A percentile compares a stretch with the other conserved stretches of the same genome.
Evolutionary conservation across 305 asterid species (phyloP).

Genomic region (Fraxinus dipetala): DNA sequence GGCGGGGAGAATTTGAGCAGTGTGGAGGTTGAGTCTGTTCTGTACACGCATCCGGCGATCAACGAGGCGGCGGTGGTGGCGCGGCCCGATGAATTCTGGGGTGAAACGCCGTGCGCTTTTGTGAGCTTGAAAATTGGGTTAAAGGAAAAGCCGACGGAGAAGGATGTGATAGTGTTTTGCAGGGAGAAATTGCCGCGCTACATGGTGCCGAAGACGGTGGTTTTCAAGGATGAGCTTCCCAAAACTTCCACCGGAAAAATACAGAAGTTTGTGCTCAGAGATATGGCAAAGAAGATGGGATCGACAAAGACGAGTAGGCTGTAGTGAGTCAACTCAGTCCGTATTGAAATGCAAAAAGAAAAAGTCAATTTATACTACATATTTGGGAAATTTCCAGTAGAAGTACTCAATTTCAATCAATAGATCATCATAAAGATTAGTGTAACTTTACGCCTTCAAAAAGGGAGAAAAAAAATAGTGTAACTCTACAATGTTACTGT

Average conservation of each 20-base stretch:
- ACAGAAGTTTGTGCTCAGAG: constrained; percentile 18
- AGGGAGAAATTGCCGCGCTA: constrained; percentile 17
- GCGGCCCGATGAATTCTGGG: constrained; percentile 10
- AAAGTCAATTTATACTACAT: neutral
- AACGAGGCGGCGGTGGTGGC: constrained; percentile 20
- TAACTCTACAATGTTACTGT: neutral
- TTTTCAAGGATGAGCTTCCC: constrained; percentile 22
- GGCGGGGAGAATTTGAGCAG: constrained; percentile 23
- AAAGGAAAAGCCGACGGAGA: constrained; percentile 13
- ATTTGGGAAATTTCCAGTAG: too few species aligned
- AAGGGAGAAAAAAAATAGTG: neutral
- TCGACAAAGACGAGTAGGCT: neutral
- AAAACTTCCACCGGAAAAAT: constrained; percentile 23
- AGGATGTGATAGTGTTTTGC: constrained; percentile 13
- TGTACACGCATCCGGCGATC: constrained; percentile 10
- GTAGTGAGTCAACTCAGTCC: neutral
- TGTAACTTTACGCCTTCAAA: too few species aligned
- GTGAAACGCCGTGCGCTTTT: constrained; percentile 13
- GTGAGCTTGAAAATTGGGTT: constrained; percentile 12
- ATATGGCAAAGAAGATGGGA: constrained; percentile 12
- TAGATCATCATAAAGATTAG: neutral
- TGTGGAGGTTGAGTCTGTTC: constrained; percentile 12
- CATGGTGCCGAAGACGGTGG: constrained; percentile 24
- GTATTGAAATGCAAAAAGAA: neutral
- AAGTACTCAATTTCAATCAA: neutral